These are phyloP conservation scores for Ceratobasidium sp. DNA, from an alignment of 1,284 basidiomycete genomes.

Conservation along the genomic window DNA sequence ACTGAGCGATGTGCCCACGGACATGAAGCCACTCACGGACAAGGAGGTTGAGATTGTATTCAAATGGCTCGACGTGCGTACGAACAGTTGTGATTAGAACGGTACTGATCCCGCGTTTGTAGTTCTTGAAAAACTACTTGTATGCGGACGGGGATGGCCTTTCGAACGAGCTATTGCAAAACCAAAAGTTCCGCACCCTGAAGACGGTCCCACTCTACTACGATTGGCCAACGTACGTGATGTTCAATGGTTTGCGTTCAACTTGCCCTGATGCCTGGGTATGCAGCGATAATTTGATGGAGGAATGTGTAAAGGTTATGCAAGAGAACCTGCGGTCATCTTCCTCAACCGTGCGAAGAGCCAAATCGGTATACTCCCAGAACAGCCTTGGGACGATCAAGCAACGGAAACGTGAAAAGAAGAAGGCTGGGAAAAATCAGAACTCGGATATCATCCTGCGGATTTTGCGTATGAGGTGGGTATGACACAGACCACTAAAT, in stretches of 20 bases:
- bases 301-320: conserved; percentile 96
- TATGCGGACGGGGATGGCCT: conserved; percentile 94
- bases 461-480: conserved; percentile 92
- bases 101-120: conserved; percentile 30
- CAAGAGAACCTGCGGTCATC: conserved; percentile 80
- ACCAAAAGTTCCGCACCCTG: conserved; percentile 95
- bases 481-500: conserved; percentile 34
- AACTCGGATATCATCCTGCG: conserved; percentile 90
- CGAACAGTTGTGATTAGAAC: background rate
- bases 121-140: conserved; percentile 97
- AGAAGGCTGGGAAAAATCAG: conserved; percentile 75
- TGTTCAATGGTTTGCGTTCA: conserved; percentile 13
- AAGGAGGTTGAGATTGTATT: conserved; percentile 98
- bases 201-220: conserved; percentile 92
- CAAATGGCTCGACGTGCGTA: conserved; percentile 91
- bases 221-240: conserved; percentile 87
- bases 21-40: conserved; percentile 91
- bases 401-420: conserved; percentile 93
- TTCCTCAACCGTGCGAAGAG: conserved; percentile 82
- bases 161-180: conserved; percentile 90
- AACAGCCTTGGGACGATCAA: conserved; percentile 96
- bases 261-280: conserved; percentile 45
- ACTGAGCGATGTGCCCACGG: conserved; percentile 87
- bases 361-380: conserved; percentile 90
- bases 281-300: conserved; percentile 87